Base-by-base conservation (phyloP, 75 land plant genomes). In the Chamaecyparis obtusa region DNA sequence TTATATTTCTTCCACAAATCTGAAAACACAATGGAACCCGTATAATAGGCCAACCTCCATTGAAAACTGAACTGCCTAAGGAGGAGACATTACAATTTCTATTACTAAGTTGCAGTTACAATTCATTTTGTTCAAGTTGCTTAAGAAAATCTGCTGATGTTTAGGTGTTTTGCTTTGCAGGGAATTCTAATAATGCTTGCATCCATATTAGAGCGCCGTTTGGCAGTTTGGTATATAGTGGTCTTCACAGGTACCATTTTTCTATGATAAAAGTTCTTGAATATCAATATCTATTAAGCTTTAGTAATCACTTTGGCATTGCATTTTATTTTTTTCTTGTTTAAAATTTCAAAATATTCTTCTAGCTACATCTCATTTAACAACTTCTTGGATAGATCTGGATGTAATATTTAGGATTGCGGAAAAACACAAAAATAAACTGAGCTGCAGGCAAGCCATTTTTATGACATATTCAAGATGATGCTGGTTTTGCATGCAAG, bases 141-240 rank as follows among this genome's bases (percentile, higher is more conserved):
- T 19, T 43, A 41, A 19, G 9, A 1, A 39, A 76, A 76, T 14
- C 46, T 43, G n/a, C 46, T 79, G 48, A 79, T 24, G 8, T 79
- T 41, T 79, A 24, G 82, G 44, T 35, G n/a, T 57, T 35, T 46
- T 79, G 43, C 32, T 27, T 79, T 79, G 51, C 89, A 94, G 95
- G 88, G 87, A 51, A 90, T 93, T 83, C 93, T 94, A 37, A 49
- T 90, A 82, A 90, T 84, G 14, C 37, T 94, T 86, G 77, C 95
- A 87, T 88, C 86, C 19, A 43, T 91, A 32, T 41, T 93, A 85
- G 93, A 94, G 83, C 90, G 89, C 79, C 89, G 88, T 85, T 77
- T 94, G 90, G 90, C 95, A 75, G 86, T 93, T 24, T 90, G 89
- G 86, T 94, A 93, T 67, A 3, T 89, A 16, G 44, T 91, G 35